A percentile compares a stretch with the other conserved stretches of the same genome.
Conservation (phyloP, 805 yeast species). For the Kuraishia floccosa region DNA sequence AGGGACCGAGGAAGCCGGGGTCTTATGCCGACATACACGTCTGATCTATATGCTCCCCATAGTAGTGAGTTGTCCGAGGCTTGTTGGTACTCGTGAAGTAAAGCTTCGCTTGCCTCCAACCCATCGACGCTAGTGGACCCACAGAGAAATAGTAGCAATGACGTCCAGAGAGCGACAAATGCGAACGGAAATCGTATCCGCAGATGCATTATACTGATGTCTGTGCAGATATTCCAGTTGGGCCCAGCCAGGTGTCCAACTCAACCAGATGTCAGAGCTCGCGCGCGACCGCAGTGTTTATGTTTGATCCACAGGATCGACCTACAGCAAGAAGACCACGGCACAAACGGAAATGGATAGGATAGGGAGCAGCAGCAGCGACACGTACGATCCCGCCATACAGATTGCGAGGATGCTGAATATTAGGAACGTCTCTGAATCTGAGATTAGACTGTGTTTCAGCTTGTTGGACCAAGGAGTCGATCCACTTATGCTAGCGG, state of each 20-base stretch:
- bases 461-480: slow-evolving; percentile 10
- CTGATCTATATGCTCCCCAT: slow-evolving; percentile 94
- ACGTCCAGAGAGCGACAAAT: not conserved
- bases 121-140: not conserved
- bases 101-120: not conserved
- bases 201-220: not conserved
- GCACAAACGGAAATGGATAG: not conserved
- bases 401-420: slow-evolving; percentile 5
- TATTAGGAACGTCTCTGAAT: slow-evolving; percentile 7
- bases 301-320: not conserved
- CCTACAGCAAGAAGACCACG: not conserved
- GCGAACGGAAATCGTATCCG: not conserved
- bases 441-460: slow-evolving; percentile 11
- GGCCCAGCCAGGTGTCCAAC: not conserved
- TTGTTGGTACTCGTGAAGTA: slow-evolving; percentile 15
- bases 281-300: not conserved
- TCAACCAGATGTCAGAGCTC: not conserved
- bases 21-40: slow-evolving; percentile 74
- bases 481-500: slow-evolving; percentile 19
- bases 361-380: not conserved
- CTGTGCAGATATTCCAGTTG: not conserved
- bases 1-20: slow-evolving; percentile 74
- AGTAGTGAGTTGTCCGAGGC: slow-evolving; percentile 39
- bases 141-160: not conserved
- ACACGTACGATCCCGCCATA: not conserved